A percentile compares a stretch with the other conserved stretches of the same genome.
phyloP scores from a whole-genome alignment of 192 early-diverging fungal species.

The Entrophospora sp. region DNA sequence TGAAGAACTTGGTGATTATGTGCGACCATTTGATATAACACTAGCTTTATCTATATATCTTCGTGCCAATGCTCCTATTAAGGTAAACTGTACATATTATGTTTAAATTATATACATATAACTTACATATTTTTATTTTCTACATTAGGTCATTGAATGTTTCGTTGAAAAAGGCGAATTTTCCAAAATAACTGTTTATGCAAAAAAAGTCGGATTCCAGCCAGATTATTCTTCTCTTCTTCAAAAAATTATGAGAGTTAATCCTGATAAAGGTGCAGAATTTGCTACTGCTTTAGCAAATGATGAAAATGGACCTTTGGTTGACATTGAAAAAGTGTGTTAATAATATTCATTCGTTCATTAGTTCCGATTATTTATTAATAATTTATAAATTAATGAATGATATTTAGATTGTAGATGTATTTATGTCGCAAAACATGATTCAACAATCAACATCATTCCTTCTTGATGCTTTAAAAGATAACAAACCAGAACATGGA shows the following conservation, averaged over 20 bases:
- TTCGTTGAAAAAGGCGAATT: constrained; percentile 95
- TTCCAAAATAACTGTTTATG: constrained; percentile 93
- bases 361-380: not conserved
- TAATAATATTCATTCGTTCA: not conserved
- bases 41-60: constrained; percentile 92
- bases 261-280: constrained; percentile 89
- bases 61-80: constrained; percentile 86
- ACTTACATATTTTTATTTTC: not conserved
- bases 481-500: constrained; percentile 83
- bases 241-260: constrained; percentile 81
- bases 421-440: constrained; percentile 85
- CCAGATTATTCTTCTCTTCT: constrained; percentile 89
- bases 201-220: constrained; percentile 85
- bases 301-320: constrained; percentile 72
- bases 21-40: constrained; percentile 83
- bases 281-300: constrained; percentile 85
- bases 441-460: constrained; percentile 97
- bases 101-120: not conserved
- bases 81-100: constrained; percentile 38
- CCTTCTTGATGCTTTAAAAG: constrained; percentile 92
- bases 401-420: constrained; percentile 68
- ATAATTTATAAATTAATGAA: not conserved
- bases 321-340: constrained; percentile 65
- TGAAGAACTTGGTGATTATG: constrained; percentile 96
- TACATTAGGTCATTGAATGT: constrained; percentile 72